Base-by-base conservation (phyloP, 2,329 filamentous ascomycete genomes). In the Botryotinia convoluta region DNA sequence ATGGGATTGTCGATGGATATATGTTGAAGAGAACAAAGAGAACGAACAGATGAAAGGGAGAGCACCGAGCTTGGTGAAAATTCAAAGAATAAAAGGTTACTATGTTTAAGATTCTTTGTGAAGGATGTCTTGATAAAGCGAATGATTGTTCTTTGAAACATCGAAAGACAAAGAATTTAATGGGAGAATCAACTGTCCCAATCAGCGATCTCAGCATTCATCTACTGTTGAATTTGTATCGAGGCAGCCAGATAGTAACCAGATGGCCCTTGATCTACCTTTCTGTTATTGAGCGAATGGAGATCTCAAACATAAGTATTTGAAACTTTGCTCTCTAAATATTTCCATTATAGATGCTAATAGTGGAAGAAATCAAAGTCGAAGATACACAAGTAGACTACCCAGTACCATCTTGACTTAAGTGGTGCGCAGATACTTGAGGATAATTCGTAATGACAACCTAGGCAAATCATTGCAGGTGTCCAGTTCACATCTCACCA, bases 1-100 rank as follows among this genome's bases (percentile, higher is more conserved):
- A 71, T 64, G 22, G 59, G 59, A 71, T 71, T 71, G 69, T 71
- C n/a, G 42, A 64, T 37, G 32, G 42, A 71, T 71, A 71, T 71
- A 71, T 48, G 8, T 48, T 48, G 16, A 29, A 32, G n/a, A 26
- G 29, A 64, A 71, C 69, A 71, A 71, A 64, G 69, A 63, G 22
- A 18, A 1, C 20, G 14, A 12, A 64, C 1, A 22, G n/a, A 48
- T 64, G 29, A 71, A 64, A 71, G 68, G 9, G 6, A 16, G 26
- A 10, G 44, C 22, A 32, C 20, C 26, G 3, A 14, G 48, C 10
- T 37, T 26, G 2, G 26, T 16, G 5, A 8, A 4, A 42, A 35
- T n/a, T 42, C 18, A 68, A 68, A 57, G 48, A 32, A 42, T 32
- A 14, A 4, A 4, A 42, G 1, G 1, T 39, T 42, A 10, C 35